Base-by-base conservation (phyloP, 2,329 filamentous ascomycete genomes). In the Bipolaris bicolor region DNA sequence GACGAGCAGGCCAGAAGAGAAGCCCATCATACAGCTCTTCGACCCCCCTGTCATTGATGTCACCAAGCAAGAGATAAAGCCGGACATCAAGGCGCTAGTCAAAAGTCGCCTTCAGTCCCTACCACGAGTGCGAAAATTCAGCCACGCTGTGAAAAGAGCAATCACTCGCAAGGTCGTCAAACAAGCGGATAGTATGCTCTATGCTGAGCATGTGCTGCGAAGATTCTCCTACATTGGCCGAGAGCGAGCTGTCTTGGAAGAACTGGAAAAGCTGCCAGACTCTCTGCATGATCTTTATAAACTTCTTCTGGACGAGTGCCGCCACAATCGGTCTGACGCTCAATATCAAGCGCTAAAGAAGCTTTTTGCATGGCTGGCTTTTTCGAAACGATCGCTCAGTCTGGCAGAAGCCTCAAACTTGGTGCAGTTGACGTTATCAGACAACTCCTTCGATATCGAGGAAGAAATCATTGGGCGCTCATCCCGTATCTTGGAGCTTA, bases 171-270 rank as follows among this genome's bases (percentile, higher is more conserved):
- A 64, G 11, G 57, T 78, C 0, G 60, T 70, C 11, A 62, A 69
- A 1, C 56, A 57, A 9, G 71, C 76, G 1, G 74, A 76, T 6
- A 73, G 73, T 20, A 69, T 79, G 62, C 64, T 78, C 0, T 78
- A 78, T 31, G 70, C 72, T 0, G 70, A 78, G 22, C 74, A 78
- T n/a, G 64, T 77, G 24, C 63, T 79, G 0, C 40, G 58, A 6
- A 61, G 71, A 0, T 57, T 78, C 3, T 65, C 74, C 7, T 56
- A 64, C 7, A 60, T 78, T 1, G 71, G 72, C 1, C 69, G 76
- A 0, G 75, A 78, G 48, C 67, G 70, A 5, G 71, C 73, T 0
- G 68, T 76, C 0, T 60, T 77, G 1, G 64, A 72, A n/a, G 55
- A 66, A 1, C 49, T 78, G 0, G 58, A 68, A 0, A 64, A 68